Evolutionary conservation across 2,329 filamentous ascomycete species (phyloP).

Genomic region (Alternaria sp.): DNA sequence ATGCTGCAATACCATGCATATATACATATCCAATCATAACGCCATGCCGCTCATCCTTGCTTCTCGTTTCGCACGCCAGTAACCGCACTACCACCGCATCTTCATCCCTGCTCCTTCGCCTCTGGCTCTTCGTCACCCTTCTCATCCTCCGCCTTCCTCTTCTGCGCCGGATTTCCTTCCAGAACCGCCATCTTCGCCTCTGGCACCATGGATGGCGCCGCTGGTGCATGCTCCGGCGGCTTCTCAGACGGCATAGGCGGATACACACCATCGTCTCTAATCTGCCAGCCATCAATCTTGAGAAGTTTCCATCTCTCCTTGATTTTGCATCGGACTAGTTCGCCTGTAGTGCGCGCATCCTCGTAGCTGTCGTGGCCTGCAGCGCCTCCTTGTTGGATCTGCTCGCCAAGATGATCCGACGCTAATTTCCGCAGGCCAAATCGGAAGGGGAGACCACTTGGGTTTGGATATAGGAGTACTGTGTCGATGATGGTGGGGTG

Average conservation of each 20-base stretch:
- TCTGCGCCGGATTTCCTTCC: slow-evolving; percentile 19
- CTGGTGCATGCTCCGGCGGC: slow-evolving; percentile 24
- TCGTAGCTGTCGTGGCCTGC: slow-evolving; percentile 89
- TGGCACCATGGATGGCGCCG: slow-evolving; percentile 2
- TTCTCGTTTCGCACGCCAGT: neutral
- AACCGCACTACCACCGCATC: neutral
- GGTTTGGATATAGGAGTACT: slow-evolving; percentile 81
- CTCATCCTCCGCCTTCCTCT: slow-evolving; percentile 30
- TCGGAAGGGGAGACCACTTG: slow-evolving; percentile 75
- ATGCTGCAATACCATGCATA: neutral
- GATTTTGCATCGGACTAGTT: slow-evolving; percentile 77
- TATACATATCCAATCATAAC: neutral
- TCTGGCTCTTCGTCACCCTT: neutral
- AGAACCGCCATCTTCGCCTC: slow-evolving; percentile 8
- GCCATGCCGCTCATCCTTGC: neutral
- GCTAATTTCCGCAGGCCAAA: slow-evolving; percentile 78
- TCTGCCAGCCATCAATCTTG: slow-evolving; percentile 70
- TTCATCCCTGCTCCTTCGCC: slow-evolving; percentile 5
- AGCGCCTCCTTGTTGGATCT: slow-evolving; percentile 76
- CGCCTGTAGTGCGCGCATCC: slow-evolving; percentile 87
- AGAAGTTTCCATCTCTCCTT: slow-evolving; percentile 72
- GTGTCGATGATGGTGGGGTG: slow-evolving; percentile 89
- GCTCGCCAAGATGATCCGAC: slow-evolving; percentile 70
- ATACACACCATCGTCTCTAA: slow-evolving; percentile 36
- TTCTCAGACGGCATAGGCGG: slow-evolving; percentile 35